Evolutionary conservation across 495 filamentous ascomycete genomes (phyloP).

Genomic region (Penicillium ucsense): DNA sequence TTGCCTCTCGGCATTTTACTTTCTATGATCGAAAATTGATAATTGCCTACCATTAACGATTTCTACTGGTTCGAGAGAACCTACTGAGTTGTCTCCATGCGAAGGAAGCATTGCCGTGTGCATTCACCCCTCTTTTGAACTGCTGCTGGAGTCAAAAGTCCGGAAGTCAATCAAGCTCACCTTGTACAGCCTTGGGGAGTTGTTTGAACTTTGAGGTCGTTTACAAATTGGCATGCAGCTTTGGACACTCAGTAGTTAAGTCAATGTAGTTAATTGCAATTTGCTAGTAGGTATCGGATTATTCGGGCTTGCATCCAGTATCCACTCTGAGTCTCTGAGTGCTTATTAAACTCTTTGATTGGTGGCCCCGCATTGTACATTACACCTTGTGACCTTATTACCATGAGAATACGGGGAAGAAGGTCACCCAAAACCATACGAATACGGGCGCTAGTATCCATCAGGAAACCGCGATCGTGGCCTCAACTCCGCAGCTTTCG

Average conservation of each 20-base stretch:
- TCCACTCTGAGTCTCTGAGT: background rate
- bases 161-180: background rate
- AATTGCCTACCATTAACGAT: no score
- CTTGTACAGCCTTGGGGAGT: background rate
- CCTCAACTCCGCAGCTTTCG: constrained; percentile 30
- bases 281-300: no score
- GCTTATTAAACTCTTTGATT: constrained; percentile 5
- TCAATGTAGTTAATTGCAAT: no score
- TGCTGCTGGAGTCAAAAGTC: no score
- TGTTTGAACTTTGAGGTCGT: no score
- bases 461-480: constrained; percentile 37
- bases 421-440: background rate
- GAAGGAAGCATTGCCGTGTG: no score
- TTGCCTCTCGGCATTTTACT: constrained; percentile 5
- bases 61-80: no score
- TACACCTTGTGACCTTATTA: constrained; percentile 11
- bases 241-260: no score
- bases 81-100: no score
- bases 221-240: no score
- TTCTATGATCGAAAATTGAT: constrained; percentile 7
- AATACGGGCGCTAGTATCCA: constrained; percentile 17
- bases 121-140: no score
- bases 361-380: constrained; percentile 5
- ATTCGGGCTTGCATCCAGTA: background rate
- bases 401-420: background rate